Base-by-base conservation (phyloP, 768 basidiomycete genomes). In the Tulasnella sp. region DNA sequence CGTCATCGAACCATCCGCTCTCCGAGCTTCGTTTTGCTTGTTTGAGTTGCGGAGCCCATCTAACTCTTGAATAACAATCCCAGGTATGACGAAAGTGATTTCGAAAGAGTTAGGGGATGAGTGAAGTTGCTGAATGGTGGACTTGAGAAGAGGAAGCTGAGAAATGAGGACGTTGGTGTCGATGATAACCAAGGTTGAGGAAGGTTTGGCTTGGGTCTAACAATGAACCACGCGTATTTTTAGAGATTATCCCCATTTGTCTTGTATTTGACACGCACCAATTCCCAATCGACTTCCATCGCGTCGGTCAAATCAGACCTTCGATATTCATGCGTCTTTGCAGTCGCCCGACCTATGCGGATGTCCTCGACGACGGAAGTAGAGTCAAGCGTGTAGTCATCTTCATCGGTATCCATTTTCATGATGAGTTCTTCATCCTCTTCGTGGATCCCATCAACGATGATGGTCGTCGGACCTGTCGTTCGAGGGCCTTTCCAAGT, bases 161-260 rank as follows among this genome's bases (percentile, higher is more conserved):
- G 88, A 86, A 75, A 91, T 79, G 34, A 94, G 81, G 74, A 93
- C 85, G 75, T 94, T 94, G 35, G 92, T 94, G 77, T 94, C 92
- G 4, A 42, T n/a, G n/a, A 47, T 26, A 52, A 26, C 19, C 19
- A 34, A 39, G 41, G 2, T 32, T n/a, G 32, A 14, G 17, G 29
- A 52, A 52, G 69, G 16, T 34, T 62, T 37, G 19, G 14, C 69
- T 37, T 17, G 5, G 17, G 39, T 22, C 41, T 71, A n/a, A 1
- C 6, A 26, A 14, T 32, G 35, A 62, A 16, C 2, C 8, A 6
- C 52, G 62, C n/a, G 11, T n/a, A 26, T 12, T 35, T n/a, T 16
- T n/a, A 35, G 17, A 59, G 52, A 26, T 29, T 5, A 29, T 12
- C n/a, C n/a, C n/a, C n/a, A n/a, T 59, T 59, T 4, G 22, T n/a